A percentile compares a stretch with the other conserved stretches of the same genome.
These are phyloP conservation scores for Ambrosiella beaveri DNA, from an alignment of 2,329 filamentous ascomycete genomes.

Conservation along the genomic window DNA sequence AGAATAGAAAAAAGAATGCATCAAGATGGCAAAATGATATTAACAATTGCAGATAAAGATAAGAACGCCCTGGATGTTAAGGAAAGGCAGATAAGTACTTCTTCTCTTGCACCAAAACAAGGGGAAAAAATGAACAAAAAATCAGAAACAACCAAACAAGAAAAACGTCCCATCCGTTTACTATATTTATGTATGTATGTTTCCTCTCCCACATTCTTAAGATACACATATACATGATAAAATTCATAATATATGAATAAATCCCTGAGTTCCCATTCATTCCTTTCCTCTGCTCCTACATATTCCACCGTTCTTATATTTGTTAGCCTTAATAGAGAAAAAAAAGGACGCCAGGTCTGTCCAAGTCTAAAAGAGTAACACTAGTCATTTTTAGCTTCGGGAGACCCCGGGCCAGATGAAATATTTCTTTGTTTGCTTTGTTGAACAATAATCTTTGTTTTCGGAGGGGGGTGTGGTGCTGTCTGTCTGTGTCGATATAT, in stretches of 20 bases:
- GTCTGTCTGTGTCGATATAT: too few species aligned
- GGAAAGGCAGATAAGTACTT: background rate
- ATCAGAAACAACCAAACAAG: background rate
- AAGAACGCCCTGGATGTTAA: too few species aligned
- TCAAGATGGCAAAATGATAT: too few species aligned
- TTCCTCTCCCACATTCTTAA: background rate
- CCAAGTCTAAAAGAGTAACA: too few species aligned
- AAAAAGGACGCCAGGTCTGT: too few species aligned
- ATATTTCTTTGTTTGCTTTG: background rate
- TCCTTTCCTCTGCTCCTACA: background rate
- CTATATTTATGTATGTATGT: too few species aligned
- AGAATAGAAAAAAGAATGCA: too few species aligned
- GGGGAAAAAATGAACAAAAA: background rate
- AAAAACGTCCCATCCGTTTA: background rate
- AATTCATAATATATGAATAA: background rate
- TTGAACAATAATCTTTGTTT: background rate
- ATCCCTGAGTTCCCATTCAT: background rate
- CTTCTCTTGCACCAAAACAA: background rate
- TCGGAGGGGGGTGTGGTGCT: background rate
- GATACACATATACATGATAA: background rate
- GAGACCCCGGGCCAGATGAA: too few species aligned
- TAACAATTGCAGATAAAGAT: too few species aligned
- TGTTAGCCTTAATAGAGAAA: background rate
- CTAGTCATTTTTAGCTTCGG: too few species aligned
- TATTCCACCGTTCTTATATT: background rate